phyloP scores from a whole-genome alignment of 2,329 filamentous ascomycete genomes.

The Alternaria burnsii region DNA sequence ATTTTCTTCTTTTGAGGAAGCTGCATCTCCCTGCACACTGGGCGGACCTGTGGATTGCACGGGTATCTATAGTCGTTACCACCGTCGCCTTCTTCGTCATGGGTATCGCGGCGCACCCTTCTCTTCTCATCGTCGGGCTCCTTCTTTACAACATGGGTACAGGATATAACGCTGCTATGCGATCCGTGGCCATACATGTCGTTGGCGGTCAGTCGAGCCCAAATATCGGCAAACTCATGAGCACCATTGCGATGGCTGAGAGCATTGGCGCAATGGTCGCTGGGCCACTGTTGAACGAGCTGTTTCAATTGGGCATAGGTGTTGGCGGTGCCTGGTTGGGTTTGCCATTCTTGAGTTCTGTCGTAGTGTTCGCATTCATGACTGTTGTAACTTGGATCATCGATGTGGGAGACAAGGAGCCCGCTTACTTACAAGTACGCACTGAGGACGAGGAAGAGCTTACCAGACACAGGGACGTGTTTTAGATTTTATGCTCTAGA shows the following conservation, averaged over 20 bases:
- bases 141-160: constrained; percentile 60
- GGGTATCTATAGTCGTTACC: constrained; percentile 56
- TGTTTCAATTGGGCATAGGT: constrained; percentile 58
- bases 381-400: constrained; percentile 41
- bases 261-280: constrained; percentile 58
- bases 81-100: constrained; percentile 57
- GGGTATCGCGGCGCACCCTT: constrained; percentile 55
- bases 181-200: constrained; percentile 58
- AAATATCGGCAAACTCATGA: constrained; percentile 59
- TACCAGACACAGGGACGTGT: not conserved
- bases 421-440: constrained; percentile 29
- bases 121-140: constrained; percentile 55
- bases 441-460: constrained; percentile 24
- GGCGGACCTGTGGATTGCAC: constrained; percentile 59
- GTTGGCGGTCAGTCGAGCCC: constrained; percentile 55
- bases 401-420: constrained; percentile 31
- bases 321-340: constrained; percentile 59
- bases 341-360: constrained; percentile 52
- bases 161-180: constrained; percentile 58
- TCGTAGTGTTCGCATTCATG: constrained; percentile 35
- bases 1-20: constrained; percentile 49
- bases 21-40: constrained; percentile 48
- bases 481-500: not conserved
- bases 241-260: constrained; percentile 59
- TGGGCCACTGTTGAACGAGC: constrained; percentile 56